Evolutionary conservation across 2,329 filamentous ascomycete genomes (phyloP).

Genomic region (Botryotinia calthae): DNA sequence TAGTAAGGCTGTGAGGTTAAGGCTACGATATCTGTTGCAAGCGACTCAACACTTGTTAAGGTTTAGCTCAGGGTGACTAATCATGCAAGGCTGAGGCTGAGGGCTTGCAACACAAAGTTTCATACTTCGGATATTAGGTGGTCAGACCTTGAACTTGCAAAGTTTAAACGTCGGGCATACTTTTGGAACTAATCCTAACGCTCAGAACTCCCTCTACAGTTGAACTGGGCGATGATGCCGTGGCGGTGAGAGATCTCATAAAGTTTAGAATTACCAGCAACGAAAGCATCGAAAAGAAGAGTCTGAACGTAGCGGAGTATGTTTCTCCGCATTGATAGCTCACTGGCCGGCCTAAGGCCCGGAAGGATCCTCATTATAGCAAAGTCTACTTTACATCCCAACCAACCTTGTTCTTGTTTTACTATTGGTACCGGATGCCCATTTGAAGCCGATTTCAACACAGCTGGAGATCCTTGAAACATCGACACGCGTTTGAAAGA

Average conservation of each 20-base stretch:
- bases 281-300: background rate
- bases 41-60: slow-evolving; percentile 2
- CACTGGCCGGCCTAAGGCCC: background rate
- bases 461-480: background rate
- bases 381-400: background rate
- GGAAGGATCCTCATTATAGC: background rate
- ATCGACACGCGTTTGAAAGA: background rate
- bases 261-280: background rate
- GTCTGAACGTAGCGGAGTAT: background rate
- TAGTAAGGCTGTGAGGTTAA: slow-evolving; percentile 2
- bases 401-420: background rate
- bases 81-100: background rate
- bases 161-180: background rate
- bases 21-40: background rate
- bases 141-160: background rate
- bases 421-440: background rate
- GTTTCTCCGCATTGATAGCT: slow-evolving; percentile 7
- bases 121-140: background rate
- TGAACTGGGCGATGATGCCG: background rate
- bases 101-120: background rate
- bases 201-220: background rate
- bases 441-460: background rate
- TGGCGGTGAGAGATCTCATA: background rate
- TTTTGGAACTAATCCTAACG: background rate
- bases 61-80: background rate